Conservation (phyloP, 331 rosid species). For the Spiraea crenata region DNA sequence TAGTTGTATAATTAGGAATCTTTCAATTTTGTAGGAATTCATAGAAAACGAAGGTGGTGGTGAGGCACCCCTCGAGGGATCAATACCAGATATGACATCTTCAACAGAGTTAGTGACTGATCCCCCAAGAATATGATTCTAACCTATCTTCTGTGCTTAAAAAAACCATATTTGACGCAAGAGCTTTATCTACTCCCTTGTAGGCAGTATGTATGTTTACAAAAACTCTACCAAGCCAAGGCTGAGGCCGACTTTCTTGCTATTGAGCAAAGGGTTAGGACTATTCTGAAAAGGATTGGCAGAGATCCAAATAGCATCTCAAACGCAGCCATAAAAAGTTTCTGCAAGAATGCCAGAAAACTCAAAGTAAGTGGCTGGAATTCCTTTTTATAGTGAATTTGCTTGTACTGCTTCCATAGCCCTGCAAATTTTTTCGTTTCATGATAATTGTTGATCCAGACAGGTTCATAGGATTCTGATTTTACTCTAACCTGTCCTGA, state of each 20-base stretch:
- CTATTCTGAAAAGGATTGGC: constrained; percentile 69
- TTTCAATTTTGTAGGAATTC: constrained; percentile 65
- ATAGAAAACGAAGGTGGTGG: constrained; percentile 87
- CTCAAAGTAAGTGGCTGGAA: constrained; percentile 63
- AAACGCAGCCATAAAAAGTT: constrained; percentile 64
- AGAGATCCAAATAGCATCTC: constrained; percentile 82
- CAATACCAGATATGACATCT: constrained; percentile 98
- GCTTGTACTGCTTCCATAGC: not conserved
- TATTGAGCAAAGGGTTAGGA: constrained; percentile 66
- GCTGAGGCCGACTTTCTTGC: constrained; percentile 87
- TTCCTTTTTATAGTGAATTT: constrained; percentile 1
- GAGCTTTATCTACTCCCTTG: constrained; percentile 27
- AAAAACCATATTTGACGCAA: constrained; percentile 19
- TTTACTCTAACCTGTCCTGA: not conserved
- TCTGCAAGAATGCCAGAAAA: constrained; percentile 93
- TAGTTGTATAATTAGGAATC: not conserved
- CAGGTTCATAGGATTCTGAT: not conserved
- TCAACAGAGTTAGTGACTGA: constrained; percentile 76
- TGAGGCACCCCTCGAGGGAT: constrained; percentile 92
- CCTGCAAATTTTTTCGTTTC: not conserved
- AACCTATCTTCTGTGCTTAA: constrained; percentile 11
- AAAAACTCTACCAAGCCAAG: constrained; percentile 85
- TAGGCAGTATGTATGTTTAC: constrained; percentile 85
- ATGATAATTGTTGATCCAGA: not conserved
- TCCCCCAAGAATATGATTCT: constrained; percentile 12